Percentiles rank a stretch among this genome's conserved stretches.
Evolutionary conservation across 106 monocot genomes (phyloP).

Genomic region (Gastrodia elata): DNA sequence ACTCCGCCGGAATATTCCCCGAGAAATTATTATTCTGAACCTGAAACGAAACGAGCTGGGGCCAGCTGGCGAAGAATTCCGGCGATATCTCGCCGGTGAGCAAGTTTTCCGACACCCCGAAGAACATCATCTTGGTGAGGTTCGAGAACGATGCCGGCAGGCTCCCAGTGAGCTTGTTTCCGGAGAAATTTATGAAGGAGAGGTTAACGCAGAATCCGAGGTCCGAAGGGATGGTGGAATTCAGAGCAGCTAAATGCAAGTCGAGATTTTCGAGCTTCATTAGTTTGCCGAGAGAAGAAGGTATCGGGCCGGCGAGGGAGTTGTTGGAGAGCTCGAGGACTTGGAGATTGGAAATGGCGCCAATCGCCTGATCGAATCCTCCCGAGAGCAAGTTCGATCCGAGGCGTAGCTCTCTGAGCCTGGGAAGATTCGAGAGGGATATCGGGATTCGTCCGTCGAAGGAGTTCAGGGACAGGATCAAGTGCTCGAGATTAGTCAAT

Average conservation of each 20-base stretch:
- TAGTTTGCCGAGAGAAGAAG: slow-evolving; percentile 39
- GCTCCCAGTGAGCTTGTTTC: slow-evolving; percentile 57
- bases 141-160: slow-evolving; percentile 58
- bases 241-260: slow-evolving; percentile 74
- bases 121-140: slow-evolving; percentile 47
- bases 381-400: slow-evolving; percentile 30
- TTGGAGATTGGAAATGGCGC: slow-evolving; percentile 36
- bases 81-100: slow-evolving; percentile 60
- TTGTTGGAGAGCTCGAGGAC: slow-evolving; percentile 76
- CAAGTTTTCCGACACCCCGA: slow-evolving; percentile 79
- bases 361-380: slow-evolving; percentile 46
- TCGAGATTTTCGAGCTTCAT: slow-evolving; percentile 38
- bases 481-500: slow-evolving; percentile 29
- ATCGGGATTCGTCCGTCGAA: slow-evolving; percentile 47
- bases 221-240: slow-evolving; percentile 58
- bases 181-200: slow-evolving; percentile 52
- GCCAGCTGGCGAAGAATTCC: slow-evolving; percentile 37
- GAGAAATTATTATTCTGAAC: slow-evolving; percentile 63
- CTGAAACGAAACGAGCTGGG: slow-evolving; percentile 41
- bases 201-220: slow-evolving; percentile 43
- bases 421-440: slow-evolving; percentile 26
- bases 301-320: slow-evolving; percentile 53
- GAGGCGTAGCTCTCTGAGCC: slow-evolving; percentile 37
- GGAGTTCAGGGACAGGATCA: slow-evolving; percentile 42
- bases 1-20: slow-evolving; percentile 54